Evolutionary conservation across 768 basidiomycete genomes (phyloP).

Genomic region (Roridomyces roridus): DNA sequence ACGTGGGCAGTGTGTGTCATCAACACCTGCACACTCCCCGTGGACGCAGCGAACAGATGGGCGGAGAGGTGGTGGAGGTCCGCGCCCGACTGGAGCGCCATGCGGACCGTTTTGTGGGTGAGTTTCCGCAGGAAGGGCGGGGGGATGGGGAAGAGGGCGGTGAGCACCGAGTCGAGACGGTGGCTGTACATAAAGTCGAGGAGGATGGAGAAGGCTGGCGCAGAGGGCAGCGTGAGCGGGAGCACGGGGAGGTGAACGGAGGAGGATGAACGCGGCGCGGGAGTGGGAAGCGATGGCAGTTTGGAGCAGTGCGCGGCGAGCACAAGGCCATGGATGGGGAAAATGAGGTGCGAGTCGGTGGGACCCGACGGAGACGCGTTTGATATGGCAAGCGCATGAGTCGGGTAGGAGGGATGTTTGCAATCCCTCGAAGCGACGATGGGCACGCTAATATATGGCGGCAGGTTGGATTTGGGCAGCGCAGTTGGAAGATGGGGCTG

Average conservation of each 20-base stretch:
- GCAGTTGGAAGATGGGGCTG: slow-evolving; percentile 66
- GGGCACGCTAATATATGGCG: slow-evolving; percentile 60
- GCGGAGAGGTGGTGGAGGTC: slow-evolving; percentile 61
- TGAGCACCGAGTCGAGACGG: slow-evolving; percentile 62
- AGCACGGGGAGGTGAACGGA: slow-evolving; percentile 67
- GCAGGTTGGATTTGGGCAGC: slow-evolving; percentile 69
- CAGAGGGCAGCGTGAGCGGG: slow-evolving; percentile 72
- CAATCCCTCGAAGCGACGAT: slow-evolving; percentile 33
- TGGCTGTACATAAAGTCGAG: slow-evolving; percentile 75
- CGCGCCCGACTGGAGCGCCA: slow-evolving; percentile 51
- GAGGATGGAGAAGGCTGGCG: slow-evolving; percentile 69
- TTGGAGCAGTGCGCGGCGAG: slow-evolving; percentile 66
- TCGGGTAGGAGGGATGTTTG: slow-evolving; percentile 48
- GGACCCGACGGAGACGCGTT: slow-evolving; percentile 32
- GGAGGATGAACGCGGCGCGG: slow-evolving; percentile 34
- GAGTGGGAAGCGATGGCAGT: slow-evolving; percentile 56
- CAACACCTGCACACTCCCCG: slow-evolving; percentile 48
- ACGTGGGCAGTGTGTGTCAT: slow-evolving; percentile 69
- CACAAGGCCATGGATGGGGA: slow-evolving; percentile 69
- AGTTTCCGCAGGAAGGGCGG: slow-evolving; percentile 49
- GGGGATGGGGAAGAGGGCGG: slow-evolving; percentile 66
- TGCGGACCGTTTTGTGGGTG: slow-evolving; percentile 49
- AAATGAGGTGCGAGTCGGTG: slow-evolving; percentile 52
- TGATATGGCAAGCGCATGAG: slow-evolving; percentile 63
- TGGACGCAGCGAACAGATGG: slow-evolving; percentile 55